Percentiles rank a stretch among this genome's conserved stretches.
Evolutionary conservation across 2,329 filamentous ascomycete species (phyloP).

Genomic region (Ceratocystiopsis sp.): DNA sequence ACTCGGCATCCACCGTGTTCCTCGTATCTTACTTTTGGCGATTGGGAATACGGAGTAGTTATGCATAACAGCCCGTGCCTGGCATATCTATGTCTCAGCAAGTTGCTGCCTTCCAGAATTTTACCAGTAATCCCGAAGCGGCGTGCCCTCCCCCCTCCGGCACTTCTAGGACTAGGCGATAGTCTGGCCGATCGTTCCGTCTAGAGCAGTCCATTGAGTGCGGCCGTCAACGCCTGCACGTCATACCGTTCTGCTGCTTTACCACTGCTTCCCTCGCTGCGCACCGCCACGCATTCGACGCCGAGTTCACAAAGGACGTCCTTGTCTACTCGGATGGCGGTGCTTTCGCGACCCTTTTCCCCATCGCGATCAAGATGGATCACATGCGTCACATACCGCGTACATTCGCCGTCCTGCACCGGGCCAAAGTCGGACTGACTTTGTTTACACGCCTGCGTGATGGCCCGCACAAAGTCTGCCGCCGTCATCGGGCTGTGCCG

Average conservation of each 20-base stretch:
- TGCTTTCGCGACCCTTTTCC: conserved; percentile 20
- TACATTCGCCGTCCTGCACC: conserved; percentile 29
- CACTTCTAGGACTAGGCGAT: no score
- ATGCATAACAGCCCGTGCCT: no score
- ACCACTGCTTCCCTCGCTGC: conserved; percentile 13
- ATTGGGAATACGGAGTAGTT: no score
- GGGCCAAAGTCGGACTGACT: conserved; percentile 33
- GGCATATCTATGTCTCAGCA: no score
- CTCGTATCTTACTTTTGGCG: no score
- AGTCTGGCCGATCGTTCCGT: background rate
- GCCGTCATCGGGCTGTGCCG: conserved; percentile 47
- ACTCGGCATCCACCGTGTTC: no score
- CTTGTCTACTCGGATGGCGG: conserved; percentile 47
- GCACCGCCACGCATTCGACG: conserved; percentile 56
- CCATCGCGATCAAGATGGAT: conserved; percentile 52
- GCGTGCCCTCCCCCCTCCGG: no score
- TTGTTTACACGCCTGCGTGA: conserved; percentile 56
- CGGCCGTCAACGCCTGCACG: conserved; percentile 52
- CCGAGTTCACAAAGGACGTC: conserved; percentile 46
- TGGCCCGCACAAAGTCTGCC: conserved; percentile 64
- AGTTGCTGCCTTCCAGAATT: no score
- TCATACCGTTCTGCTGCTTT: conserved; percentile 41
- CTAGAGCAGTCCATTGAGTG: conserved; percentile 54
- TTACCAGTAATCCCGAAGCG: no score
- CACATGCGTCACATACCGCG: conserved; percentile 64